Conservation (phyloP, 257 asterid species). For the Lycium ferocissimum region DNA sequence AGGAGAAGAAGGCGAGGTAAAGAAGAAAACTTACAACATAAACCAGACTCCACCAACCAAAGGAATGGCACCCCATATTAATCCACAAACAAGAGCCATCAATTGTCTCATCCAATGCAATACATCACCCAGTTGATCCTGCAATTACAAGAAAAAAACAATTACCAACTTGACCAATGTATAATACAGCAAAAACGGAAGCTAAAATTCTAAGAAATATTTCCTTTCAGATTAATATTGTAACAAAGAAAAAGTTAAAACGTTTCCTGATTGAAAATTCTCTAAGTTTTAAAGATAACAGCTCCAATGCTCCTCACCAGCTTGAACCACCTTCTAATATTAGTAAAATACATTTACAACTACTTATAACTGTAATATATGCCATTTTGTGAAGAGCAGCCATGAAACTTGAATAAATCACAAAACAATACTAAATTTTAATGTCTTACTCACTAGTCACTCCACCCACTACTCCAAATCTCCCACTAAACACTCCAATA, state of each 20-base stretch:
- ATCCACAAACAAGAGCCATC: constrained; percentile 75
- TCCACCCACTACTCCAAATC: not conserved
- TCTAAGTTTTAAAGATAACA: not conserved
- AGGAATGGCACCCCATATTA: constrained; percentile 94
- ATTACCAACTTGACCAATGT: constrained; percentile 29
- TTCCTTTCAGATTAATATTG: constrained; percentile 2
- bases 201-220: not conserved
- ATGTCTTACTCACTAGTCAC: constrained; percentile 17
- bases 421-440: not conserved
- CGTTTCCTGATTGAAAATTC: not conserved
- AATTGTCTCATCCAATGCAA: constrained; percentile 97
- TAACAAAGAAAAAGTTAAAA: constrained; percentile 1
- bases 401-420: not conserved
- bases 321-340: not conserved
- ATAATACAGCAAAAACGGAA: constrained; percentile 20
- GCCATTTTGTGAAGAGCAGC: not conserved
- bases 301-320: not conserved
- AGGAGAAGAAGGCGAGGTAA: not conserved
- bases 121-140: constrained; percentile 95
- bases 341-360: too few species aligned
- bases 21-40: constrained; percentile 64
- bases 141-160: constrained; percentile 37
- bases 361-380: not conserved
- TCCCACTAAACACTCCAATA: not conserved
- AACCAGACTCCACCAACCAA: constrained; percentile 92